These are phyloP conservation scores for Biscogniauxia marginata DNA, from an alignment of 2,329 filamentous ascomycete species.

Conservation along the genomic window DNA sequence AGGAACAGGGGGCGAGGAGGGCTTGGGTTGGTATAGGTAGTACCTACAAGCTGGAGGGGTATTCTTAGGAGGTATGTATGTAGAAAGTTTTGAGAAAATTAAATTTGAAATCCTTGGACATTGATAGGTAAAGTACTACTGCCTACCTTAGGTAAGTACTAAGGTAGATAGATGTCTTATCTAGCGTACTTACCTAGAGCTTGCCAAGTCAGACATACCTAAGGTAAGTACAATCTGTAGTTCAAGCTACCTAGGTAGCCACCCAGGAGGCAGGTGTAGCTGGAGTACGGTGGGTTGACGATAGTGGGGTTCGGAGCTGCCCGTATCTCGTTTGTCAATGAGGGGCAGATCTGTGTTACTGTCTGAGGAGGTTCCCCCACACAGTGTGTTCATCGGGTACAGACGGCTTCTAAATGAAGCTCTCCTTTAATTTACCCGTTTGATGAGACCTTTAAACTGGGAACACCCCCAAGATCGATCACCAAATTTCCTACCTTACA, in stretches of 20 bases:
- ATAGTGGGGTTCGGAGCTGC: background rate
- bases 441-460: background rate
- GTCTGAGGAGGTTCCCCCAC: background rate
- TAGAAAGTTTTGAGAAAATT: too few relatives aligned
- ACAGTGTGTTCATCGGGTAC: conserved; percentile 5
- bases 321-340: background rate
- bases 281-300: background rate
- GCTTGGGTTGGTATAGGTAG: background rate
- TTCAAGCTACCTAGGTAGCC: background rate
- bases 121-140: too few relatives aligned
- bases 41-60: too few relatives aligned
- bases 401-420: conserved; percentile 1
- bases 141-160: too few relatives aligned
- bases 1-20: background rate
- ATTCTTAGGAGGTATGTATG: background rate
- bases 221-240: too few relatives aligned
- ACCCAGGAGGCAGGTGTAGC: background rate
- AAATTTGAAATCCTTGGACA: too few relatives aligned
- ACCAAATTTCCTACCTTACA: background rate
- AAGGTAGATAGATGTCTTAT: too few relatives aligned
- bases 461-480: background rate
- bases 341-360: background rate
- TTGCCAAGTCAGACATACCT: too few relatives aligned
- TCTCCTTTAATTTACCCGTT: background rate
- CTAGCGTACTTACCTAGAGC: too few relatives aligned